Conservation (phyloP, 2,329 filamentous ascomycete genomes). For the Ciborinia camelliae region DNA sequence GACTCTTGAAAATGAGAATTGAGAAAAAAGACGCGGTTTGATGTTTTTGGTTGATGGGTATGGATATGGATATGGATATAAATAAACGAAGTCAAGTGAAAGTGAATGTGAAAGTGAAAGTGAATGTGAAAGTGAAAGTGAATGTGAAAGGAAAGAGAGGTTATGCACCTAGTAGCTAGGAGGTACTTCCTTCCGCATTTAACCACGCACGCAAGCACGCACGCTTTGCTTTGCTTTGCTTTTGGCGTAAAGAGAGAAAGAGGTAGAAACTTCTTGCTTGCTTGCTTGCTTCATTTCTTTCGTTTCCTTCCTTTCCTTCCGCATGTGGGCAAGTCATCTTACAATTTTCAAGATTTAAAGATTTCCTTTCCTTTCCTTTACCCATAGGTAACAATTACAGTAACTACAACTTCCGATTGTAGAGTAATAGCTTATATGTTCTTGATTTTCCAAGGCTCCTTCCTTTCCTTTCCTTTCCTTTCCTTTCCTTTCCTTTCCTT, state of each 20-base stretch:
- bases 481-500: too few relatives aligned
- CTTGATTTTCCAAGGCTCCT: too few relatives aligned
- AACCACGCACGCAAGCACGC: too few relatives aligned
- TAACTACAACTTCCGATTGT: background rate
- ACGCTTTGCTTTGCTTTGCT: too few relatives aligned
- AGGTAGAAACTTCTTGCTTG: background rate
- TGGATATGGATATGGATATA: background rate
- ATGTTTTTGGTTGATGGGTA: background rate
- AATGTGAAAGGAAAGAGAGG: background rate
- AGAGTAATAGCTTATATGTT: background rate
- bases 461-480: too few relatives aligned
- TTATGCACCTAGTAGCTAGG: background rate
- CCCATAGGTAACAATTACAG: too few relatives aligned
- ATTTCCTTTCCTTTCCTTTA: background rate
- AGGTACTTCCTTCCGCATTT: background rate
- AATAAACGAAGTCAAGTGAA: too few relatives aligned
- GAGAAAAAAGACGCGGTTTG: background rate
- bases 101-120: background rate
- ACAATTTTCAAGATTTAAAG: background rate
- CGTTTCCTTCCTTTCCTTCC: too few relatives aligned
- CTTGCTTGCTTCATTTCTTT: too few relatives aligned
- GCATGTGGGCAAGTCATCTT: background rate
- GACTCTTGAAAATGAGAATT: too few relatives aligned
- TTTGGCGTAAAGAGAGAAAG: background rate
- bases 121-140: too few relatives aligned